These are phyloP conservation scores for Irpex sp. DNA, from an alignment of 1,284 basidiomycete genomes.

Conservation along the genomic window DNA sequence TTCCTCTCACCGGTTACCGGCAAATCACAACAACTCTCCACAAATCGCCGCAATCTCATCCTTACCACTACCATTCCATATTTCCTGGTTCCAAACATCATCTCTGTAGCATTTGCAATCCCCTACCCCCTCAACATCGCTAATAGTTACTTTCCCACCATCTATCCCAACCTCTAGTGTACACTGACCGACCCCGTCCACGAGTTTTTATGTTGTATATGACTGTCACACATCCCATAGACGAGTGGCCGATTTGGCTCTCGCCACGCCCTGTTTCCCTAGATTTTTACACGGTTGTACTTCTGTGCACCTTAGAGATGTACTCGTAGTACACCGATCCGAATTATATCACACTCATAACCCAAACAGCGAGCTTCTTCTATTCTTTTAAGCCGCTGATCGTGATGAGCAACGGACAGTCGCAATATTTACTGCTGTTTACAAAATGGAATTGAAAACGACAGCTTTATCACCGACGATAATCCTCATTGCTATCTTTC, in stretches of 20 bases:
- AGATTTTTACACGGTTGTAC: background rate
- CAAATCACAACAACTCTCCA: background rate
- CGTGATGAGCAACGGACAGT: too few species aligned
- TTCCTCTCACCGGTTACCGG: background rate
- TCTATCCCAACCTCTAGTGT: background rate
- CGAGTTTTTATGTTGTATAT: background rate
- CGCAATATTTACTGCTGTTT: too few species aligned
- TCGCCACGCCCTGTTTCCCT: background rate
- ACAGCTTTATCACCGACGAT: too few species aligned
- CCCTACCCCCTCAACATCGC: background rate
- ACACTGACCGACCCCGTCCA: background rate
- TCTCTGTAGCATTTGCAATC: background rate
- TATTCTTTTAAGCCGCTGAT: too few species aligned
- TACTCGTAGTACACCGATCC: background rate
- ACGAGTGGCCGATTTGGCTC: background rate
- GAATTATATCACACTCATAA: background rate
- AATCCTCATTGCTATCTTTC: too few species aligned
- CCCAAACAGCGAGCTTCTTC: too few species aligned
- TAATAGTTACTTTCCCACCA: background rate
- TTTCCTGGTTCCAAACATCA: background rate
- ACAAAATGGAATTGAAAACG: too few species aligned
- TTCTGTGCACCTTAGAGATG: background rate
- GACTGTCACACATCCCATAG: background rate
- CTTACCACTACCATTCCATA: background rate
- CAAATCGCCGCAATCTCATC: background rate